These are phyloP conservation scores for Davidsoniella australis DNA, from an alignment of 2,329 filamentous ascomycete genomes.

Conservation along the genomic window DNA sequence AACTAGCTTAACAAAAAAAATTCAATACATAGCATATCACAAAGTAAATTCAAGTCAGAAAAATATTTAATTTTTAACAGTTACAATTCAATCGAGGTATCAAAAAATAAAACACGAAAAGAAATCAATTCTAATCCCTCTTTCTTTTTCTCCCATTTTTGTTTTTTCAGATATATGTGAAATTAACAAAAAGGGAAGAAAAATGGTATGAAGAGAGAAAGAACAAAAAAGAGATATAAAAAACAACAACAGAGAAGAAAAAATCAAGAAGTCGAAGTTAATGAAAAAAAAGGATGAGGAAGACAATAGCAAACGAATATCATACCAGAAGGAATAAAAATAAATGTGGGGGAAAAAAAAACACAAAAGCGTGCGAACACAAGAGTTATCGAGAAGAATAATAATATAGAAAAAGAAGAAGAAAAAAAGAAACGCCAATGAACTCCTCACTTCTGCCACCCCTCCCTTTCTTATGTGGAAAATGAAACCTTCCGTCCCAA, in stretches of 20 bases:
- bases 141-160: no score
- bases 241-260: constrained; percentile 5
- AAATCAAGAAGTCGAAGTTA: background rate
- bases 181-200: background rate
- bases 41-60: no score
- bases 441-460: no score
- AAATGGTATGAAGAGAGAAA: background rate
- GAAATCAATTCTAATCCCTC: background rate
- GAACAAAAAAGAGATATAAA: constrained; percentile 1
- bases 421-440: no score
- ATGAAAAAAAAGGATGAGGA: background rate
- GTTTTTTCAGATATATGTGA: background rate
- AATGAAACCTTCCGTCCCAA: no score
- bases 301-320: background rate
- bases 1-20: no score
- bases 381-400: no score
- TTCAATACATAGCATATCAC: no score
- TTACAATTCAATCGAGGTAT: no score
- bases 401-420: no score
- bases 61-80: no score
- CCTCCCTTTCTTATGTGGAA: no score
- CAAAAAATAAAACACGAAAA: background rate
- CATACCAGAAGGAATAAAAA: constrained; percentile 1
- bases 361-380: background rate
- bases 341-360: background rate